Percentiles rank a stretch among this genome's conserved stretches.
phyloP scores from a whole-genome alignment of 148 eudicot genomes.

The Limonium bicolor region DNA sequence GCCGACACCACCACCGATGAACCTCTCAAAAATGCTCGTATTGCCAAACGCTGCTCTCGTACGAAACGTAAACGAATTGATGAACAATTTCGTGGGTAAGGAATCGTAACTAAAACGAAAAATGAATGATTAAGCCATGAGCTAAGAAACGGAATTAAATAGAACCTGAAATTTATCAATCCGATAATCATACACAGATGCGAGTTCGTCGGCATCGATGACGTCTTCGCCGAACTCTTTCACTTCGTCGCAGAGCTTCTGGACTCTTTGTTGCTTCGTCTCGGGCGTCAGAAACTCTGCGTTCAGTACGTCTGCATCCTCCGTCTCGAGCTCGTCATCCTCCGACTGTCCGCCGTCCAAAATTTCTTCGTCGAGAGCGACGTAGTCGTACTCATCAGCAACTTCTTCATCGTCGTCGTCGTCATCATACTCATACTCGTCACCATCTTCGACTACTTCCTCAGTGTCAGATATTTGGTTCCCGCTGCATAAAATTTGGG shows the following conservation, averaged over 20 bases:
- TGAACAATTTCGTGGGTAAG: background rate
- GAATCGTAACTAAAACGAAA: background rate
- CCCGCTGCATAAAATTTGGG: slow-evolving; percentile 18
- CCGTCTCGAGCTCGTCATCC: slow-evolving; percentile 1
- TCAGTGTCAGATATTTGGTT: slow-evolving; percentile 38
- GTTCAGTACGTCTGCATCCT: slow-evolving; percentile 2
- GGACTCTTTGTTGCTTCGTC: slow-evolving; percentile 56
- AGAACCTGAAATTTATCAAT: slow-evolving; percentile 96
- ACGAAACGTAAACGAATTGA: background rate
- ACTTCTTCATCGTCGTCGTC: slow-evolving; percentile 58
- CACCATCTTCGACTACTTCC: slow-evolving; percentile 17
- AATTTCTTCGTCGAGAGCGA: slow-evolving; percentile 12
- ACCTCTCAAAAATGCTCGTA: slow-evolving; percentile 81
- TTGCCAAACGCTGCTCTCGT: slow-evolving; percentile 44
- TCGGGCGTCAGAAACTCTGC: slow-evolving; percentile 30
- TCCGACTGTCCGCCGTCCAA: slow-evolving; percentile 12
- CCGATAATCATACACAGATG: slow-evolving; percentile 68
- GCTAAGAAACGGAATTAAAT: too few species aligned
- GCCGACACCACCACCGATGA: slow-evolving; percentile 97
- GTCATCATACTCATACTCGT: slow-evolving; percentile 16
- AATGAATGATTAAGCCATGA: background rate
- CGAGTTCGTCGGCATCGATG: slow-evolving; percentile 68
- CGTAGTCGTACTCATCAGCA: slow-evolving; percentile 42
- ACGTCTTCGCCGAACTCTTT: slow-evolving; percentile 55
- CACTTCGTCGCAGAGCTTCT: slow-evolving; percentile 57